phyloP scores from a whole-genome alignment of 148 eudicot genomes.

The Rheum nobile region DNA sequence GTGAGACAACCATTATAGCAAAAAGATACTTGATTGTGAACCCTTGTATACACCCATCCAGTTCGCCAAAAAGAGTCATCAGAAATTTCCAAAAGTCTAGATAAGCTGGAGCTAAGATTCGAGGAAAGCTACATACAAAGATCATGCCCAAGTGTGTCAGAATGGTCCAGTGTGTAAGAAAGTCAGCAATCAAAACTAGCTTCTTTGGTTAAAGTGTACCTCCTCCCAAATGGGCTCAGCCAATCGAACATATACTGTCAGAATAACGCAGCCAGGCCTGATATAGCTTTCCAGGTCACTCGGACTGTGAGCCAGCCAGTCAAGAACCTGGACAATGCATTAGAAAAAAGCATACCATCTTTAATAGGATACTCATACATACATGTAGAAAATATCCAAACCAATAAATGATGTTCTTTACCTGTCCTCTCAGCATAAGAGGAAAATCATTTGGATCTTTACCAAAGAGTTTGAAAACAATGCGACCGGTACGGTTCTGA shows the following conservation, averaged over 20 bases:
- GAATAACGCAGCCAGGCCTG: slow-evolving; percentile 85
- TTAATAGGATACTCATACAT: background rate
- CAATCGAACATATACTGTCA: slow-evolving; percentile 55
- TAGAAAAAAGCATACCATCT: slow-evolving; percentile 10
- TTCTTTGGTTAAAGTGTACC: slow-evolving; percentile 23
- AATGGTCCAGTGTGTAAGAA: background rate
- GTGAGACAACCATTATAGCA: slow-evolving; percentile 36
- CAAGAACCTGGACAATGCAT: slow-evolving; percentile 36
- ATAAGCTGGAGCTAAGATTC: slow-evolving; percentile 46
- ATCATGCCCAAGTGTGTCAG: background rate
- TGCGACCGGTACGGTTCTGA: slow-evolving; percentile 79
- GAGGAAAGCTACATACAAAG: slow-evolving; percentile 37
- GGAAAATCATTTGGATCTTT: slow-evolving; percentile 90
- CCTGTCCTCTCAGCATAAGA: slow-evolving; percentile 65
- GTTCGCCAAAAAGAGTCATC: slow-evolving; percentile 64
- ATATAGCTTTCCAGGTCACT: slow-evolving; percentile 89
- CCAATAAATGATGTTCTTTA: slow-evolving; percentile 10
- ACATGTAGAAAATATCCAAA: slow-evolving; percentile 2
- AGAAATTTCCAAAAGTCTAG: slow-evolving; percentile 45
- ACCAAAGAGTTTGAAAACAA: slow-evolving; percentile 74
- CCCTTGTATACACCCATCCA: slow-evolving; percentile 77
- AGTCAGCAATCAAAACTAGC: background rate
- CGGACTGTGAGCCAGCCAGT: slow-evolving; percentile 81
- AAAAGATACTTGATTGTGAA: slow-evolving; percentile 52
- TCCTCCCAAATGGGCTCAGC: slow-evolving; percentile 60